Conservation (phyloP, 1,284 basidiomycete species). For the Rhodofomes roseus region DNA sequence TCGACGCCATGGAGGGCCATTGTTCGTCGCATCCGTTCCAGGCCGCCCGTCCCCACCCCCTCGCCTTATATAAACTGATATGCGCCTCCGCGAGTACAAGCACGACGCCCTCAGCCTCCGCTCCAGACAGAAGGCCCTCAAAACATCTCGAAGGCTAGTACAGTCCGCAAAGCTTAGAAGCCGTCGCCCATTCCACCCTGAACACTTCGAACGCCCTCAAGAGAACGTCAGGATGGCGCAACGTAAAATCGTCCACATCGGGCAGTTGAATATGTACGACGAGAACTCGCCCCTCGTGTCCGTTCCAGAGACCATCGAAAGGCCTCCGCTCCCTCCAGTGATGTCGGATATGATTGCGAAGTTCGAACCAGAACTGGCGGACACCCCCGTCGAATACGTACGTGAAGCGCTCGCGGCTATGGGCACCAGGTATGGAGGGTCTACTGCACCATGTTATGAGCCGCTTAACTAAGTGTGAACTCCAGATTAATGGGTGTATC, state of each 20-base stretch:
- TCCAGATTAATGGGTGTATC: constrained; percentile 10
- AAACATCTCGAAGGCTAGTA: neutral
- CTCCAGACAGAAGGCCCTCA: constrained; percentile 1
- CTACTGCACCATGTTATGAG: neutral
- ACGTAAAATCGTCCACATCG: neutral
- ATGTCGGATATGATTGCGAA: neutral
- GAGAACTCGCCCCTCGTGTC: neutral
- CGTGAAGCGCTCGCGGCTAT: neutral
- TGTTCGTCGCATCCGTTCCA: neutral
- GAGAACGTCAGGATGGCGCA: neutral
- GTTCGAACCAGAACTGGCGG: neutral
- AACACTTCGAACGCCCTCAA: neutral
- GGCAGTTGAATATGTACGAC: neutral
- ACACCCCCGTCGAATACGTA: neutral
- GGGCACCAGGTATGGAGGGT: neutral
- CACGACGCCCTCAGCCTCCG: neutral
- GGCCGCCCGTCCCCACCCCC: neutral
- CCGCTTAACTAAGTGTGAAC: neutral
- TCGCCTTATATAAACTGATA: neutral
- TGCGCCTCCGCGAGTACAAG: neutral
- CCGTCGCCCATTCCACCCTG: neutral
- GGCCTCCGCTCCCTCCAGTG: neutral
- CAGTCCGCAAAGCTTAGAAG: constrained; percentile 5
- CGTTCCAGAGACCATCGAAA: neutral
- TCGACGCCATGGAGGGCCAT: neutral